phyloP scores from a whole-genome alignment of 2,329 filamentous ascomycete genomes.

The Sporothrix pseudoabietina region DNA sequence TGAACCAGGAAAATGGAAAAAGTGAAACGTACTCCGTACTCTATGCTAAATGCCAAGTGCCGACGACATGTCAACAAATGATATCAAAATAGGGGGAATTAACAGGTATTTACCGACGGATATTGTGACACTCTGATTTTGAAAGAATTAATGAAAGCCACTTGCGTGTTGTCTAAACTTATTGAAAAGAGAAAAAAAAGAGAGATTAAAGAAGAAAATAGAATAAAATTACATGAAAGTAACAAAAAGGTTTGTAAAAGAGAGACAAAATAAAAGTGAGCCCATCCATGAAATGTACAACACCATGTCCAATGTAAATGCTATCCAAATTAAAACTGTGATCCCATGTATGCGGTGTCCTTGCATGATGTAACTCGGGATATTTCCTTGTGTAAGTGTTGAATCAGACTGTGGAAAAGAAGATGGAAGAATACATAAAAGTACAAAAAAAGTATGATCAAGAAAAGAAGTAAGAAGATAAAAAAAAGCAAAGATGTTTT shows the following conservation, averaged over 20 bases:
- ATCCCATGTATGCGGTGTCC: not conserved
- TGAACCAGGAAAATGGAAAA: constrained; percentile 1
- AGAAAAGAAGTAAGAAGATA: not conserved
- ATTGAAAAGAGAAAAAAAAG: not conserved
- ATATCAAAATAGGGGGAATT: not conserved
- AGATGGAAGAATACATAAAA: not conserved
- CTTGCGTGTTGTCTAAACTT: not conserved
- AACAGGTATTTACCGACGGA: not conserved
- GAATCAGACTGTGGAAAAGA: not conserved
- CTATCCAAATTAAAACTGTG: no score
- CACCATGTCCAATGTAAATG: not conserved
- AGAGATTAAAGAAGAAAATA: not conserved
- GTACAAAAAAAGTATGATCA: not conserved
- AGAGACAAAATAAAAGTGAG: not conserved
- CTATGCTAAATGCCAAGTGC: not conserved
- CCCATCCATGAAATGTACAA: not conserved
- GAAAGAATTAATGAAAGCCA: not conserved
- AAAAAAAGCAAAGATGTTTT: not conserved
- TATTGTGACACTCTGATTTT: not conserved
- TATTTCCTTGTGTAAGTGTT: not conserved
- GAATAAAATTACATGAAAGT: not conserved
- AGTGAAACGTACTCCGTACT: no score
- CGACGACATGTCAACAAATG: not conserved
- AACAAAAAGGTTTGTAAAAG: not conserved
- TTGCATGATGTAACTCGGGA: not conserved